These are phyloP conservation scores for Hymenoscyphus scutula DNA, from an alignment of 2,329 filamentous ascomycete species.

Conservation along the genomic window DNA sequence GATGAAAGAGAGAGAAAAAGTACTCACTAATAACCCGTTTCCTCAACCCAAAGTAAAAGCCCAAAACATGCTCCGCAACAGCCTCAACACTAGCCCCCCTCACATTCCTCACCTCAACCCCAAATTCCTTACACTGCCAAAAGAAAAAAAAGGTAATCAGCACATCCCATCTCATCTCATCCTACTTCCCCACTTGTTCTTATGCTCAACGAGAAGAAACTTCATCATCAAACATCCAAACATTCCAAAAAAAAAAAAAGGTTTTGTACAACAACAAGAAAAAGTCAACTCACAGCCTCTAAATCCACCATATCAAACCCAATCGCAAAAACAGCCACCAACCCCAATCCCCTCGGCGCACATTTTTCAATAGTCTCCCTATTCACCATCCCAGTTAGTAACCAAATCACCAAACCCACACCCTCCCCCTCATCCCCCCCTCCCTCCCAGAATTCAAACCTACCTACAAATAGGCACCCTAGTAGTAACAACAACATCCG, in stretches of 20 bases:
- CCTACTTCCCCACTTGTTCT: no score
- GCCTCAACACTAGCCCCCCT: slow-evolving; percentile 39
- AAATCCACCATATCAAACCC: slow-evolving; percentile 41
- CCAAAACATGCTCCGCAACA: slow-evolving; percentile 37
- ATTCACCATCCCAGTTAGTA: slow-evolving; percentile 22
- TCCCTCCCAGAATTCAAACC: slow-evolving; percentile 7
- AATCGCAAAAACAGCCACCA: slow-evolving; percentile 39
- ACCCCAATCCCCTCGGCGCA: slow-evolving; percentile 34
- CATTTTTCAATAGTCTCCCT: no score
- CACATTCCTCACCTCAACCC: slow-evolving; percentile 39
- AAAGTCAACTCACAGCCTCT: slow-evolving; percentile 36
- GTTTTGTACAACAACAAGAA: no score
- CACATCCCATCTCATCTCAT: no score
- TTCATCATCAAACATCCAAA: no score
- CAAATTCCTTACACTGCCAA: no score
- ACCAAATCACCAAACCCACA: no score
- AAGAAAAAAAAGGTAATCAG: no score
- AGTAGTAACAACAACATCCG: slow-evolving; percentile 39
- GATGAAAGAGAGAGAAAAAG: no score
- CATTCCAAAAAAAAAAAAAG: no score
- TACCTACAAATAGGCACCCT: slow-evolving; percentile 35
- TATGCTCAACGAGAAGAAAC: no score
- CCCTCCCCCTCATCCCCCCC: no score
- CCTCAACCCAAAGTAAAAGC: slow-evolving; percentile 36
- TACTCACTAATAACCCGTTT: slow-evolving; percentile 22